Percentiles rank a stretch among this genome's conserved stretches.
These are phyloP conservation scores for Podochytrium sp. DNA, from an alignment of 192 early-diverging fungal genomes.

Conservation along the genomic window DNA sequence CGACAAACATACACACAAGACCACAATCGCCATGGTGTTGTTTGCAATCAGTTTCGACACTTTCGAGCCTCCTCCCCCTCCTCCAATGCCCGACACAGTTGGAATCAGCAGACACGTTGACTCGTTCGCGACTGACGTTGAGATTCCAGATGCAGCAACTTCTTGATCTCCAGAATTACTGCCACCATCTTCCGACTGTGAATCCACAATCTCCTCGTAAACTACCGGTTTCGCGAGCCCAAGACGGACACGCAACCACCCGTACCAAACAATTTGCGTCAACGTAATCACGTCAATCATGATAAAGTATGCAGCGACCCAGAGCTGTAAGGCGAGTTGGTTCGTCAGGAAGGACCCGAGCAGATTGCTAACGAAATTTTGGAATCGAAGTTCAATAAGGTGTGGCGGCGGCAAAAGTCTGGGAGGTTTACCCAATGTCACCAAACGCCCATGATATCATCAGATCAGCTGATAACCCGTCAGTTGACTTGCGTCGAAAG, in stretches of 20 bases:
- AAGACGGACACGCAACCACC: constrained; percentile 11
- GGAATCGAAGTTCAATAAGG: too few species aligned
- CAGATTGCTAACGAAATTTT: constrained; percentile 39
- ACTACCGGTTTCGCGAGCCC: background rate
- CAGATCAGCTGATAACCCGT: constrained; percentile 49
- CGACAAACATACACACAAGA: background rate
- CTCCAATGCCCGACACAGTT: too few species aligned
- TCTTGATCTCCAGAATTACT: background rate
- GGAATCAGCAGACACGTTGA: too few species aligned
- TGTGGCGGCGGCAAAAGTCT: too few species aligned
- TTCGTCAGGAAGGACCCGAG: constrained; percentile 52
- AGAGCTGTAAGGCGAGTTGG: constrained; percentile 47
- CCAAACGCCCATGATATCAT: constrained; percentile 48
- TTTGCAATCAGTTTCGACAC: constrained; percentile 5
- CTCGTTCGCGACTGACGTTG: too few species aligned
- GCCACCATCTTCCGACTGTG: too few species aligned
- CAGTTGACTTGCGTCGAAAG: constrained; percentile 41
- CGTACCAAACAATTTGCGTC: constrained; percentile 51
- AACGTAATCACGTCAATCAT: constrained; percentile 43
- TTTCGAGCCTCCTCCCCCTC: too few species aligned
- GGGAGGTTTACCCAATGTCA: constrained; percentile 28
- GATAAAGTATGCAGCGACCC: constrained; percentile 46
- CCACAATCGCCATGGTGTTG: background rate
- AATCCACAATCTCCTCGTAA: constrained; percentile 18
- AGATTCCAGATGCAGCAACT: too few species aligned